Evolutionary conservation across 1,284 basidiomycete genomes (phyloP), one percentile per base, ranked within the genome.

Genomic region (Trichosporon ovoides): DNA sequence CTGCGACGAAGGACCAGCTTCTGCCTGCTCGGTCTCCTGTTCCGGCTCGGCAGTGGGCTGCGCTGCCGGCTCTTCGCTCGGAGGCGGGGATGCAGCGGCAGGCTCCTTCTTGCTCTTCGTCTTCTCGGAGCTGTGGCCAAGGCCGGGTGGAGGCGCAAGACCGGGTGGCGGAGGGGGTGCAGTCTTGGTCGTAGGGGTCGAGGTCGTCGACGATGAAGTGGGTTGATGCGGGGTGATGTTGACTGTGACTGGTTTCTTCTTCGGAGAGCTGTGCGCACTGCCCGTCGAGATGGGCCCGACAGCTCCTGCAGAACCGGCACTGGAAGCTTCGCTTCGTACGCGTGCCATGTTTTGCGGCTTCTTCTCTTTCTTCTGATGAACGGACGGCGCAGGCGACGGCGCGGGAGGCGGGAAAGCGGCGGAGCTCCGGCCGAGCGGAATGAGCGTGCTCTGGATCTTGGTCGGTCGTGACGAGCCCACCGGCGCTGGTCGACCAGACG

Each of bases 321-420:
- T 65, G 34, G 73, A 75, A 40, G 68, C 67, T 14, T 65, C 66
- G 52, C 72, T 74, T 50, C 66, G 65, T 20, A 67, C 52, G 43
- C 72, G 65, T 10, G 68, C 58, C 70, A 72, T 73, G 22, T 61
- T 55, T 20, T 62, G 57, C n/a, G 63, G 61, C 55, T 58, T 57
- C 43, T 61, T 54, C 57, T 64, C 53, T 48, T 61, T 56, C 57
- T 60, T 63, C 38, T 64, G 57, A 20, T 35, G 20, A 28, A 57
- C 61, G 16, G 64, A 53, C n/a, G 66, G 67, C 12, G 86, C 85
- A 5, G 86, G 86, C 22, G 88, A 87, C 4, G 83, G 84, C 49
- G 83, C 79, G 22, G 83, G 81, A 37, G 87, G 81, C 36, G 77
- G 74, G 50, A 73, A 74, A 1, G 71, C 69, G 28, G 68, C 52